Evolutionary conservation across 768 basidiomycete species (phyloP), one percentile per base, ranked within the genome.

Genomic region (Mrakia hoshinonis): DNA sequence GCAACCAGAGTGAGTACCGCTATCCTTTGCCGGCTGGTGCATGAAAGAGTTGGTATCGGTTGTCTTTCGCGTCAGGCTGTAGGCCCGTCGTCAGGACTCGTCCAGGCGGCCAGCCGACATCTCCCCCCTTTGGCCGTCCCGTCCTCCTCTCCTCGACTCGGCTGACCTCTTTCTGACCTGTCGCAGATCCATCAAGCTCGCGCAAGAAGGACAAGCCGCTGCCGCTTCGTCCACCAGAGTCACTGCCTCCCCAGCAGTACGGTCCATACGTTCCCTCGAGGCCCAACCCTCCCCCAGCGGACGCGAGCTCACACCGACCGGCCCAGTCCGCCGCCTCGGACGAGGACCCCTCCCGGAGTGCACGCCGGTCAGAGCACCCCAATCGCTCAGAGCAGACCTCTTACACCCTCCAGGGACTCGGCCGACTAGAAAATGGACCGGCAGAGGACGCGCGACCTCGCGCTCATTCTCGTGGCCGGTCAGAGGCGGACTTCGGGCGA

Each of bases 211-310:
- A 66, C 11, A 66, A 66, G 22, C 26, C 64, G 5, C 36, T 61
- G 7, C 31, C 38, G 0, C 39, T 47, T n/a, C 31, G 67, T 26
- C 67, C 67, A 2, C 67, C 67, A 34, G 58, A 68, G 46, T 68
- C 67, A 2, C 55, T 68, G 0, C 67, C 67, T 34, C 67, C 67
- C 31, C 67, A 68, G 43, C 67, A 68, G 34, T 68, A 68, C 29
- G 34, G 43, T 9, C 62, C 39, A 7, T 68, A 52, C 49, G 22
- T 13, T 43, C 67, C 67, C 29, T 39, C n/a, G 13, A 20, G 22
- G n/a, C 22, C 46, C 49, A n/a, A 46, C 39, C 67, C 38, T 68
- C 31, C 43, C 22, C 38, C n/a, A 15, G 43, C 43, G 43, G 43
- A 43, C 43, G 15, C 15, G 43, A n/a, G 18, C 26, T 60, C 38